Conservation (phyloP, 345 rosid species). For the Corchorus capsularis region DNA sequence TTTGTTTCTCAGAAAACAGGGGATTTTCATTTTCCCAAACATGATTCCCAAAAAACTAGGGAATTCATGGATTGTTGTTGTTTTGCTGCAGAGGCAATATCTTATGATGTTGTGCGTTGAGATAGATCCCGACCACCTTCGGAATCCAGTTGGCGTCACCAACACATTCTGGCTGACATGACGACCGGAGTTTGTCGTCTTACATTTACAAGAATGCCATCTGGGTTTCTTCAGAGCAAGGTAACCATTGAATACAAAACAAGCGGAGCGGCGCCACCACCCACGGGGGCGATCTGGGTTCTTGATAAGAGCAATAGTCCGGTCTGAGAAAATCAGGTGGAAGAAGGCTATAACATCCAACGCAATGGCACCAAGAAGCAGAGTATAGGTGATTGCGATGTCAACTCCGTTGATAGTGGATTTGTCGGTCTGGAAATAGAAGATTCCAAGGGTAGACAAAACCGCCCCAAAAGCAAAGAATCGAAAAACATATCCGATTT, state of each 20-base stretch:
- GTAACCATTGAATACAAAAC: not conserved
- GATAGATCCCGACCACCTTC: conserved; percentile 59
- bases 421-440: conserved; percentile 32
- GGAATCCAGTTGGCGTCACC: conserved; percentile 26
- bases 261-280: not conserved
- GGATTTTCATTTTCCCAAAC: not conserved
- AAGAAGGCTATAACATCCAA: conserved; percentile 47
- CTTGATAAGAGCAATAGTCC: conserved; percentile 40
- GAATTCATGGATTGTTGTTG: conserved; percentile 22
- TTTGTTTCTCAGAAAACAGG: too few relatives aligned
- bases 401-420: conserved; percentile 32
- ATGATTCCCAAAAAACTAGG: conserved; percentile 15
- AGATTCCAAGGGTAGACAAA: conserved; percentile 34
- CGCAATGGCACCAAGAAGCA: conserved; percentile 45
- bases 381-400: conserved; percentile 45
- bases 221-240: conserved; percentile 22
- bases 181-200: conserved; percentile 33
- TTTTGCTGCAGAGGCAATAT: conserved; percentile 37
- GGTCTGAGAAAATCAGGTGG: conserved; percentile 50
- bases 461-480: conserved; percentile 29
- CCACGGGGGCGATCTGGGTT: not conserved
- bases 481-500: conserved; percentile 26
- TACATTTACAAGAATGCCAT: not conserved
- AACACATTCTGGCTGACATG: conserved; percentile 28
- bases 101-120: conserved; percentile 52